These are phyloP conservation scores for Verticillium zaregamsianum DNA, from an alignment of 2,329 filamentous ascomycete species.

Conservation along the genomic window DNA sequence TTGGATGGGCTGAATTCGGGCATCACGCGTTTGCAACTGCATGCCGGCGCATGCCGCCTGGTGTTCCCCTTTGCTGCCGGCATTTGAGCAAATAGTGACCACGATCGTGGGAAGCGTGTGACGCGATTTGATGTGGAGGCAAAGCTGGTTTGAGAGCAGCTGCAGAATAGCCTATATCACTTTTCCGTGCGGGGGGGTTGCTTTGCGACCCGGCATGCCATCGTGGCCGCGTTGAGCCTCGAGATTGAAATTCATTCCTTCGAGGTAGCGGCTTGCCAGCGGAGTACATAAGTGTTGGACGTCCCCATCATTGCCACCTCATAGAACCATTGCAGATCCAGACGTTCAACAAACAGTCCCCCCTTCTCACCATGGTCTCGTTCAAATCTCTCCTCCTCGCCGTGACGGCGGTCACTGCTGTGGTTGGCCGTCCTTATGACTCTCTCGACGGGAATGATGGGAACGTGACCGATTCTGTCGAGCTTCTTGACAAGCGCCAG, in stretches of 20 bases:
- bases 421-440: conserved; percentile 26
- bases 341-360: too few species aligned
- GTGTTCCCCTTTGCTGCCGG: background rate
- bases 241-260: background rate
- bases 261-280: background rate
- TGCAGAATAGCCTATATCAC: background rate
- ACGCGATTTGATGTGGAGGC: background rate
- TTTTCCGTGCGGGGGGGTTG: background rate
- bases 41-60: background rate
- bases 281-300: background rate
- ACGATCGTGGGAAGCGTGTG: background rate
- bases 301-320: too few species aligned
- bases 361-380: background rate
- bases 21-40: background rate
- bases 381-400: conserved; percentile 5
- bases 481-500: conserved; percentile 22
- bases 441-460: conserved; percentile 21
- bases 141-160: background rate
- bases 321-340: too few species aligned
- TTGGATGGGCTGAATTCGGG: background rate
- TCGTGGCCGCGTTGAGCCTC: background rate
- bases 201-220: background rate
- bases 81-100: background rate
- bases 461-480: conserved; percentile 17
- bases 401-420: background rate